Conservation (phyloP, 2,329 filamentous ascomycete genomes). For the Aspergillus sclerotialis region DNA sequence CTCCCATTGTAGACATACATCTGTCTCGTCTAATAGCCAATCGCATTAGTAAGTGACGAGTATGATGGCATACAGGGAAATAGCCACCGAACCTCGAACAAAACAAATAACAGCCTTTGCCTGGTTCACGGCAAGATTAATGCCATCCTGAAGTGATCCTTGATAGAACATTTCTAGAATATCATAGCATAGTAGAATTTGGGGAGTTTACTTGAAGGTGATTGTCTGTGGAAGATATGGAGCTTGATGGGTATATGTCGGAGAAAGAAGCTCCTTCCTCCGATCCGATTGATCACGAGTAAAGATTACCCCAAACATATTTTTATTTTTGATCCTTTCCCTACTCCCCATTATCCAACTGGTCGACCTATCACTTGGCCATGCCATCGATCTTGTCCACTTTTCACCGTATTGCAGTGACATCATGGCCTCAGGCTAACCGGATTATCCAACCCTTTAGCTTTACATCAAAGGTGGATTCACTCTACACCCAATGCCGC, state of each 20-base stretch:
- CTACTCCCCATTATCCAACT: too few species aligned
- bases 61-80: background rate
- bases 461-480: slow-evolving; percentile 18
- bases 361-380: slow-evolving; percentile 1
- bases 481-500: slow-evolving; percentile 29
- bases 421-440: slow-evolving; percentile 15
- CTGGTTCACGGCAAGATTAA: slow-evolving; percentile 65
- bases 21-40: slow-evolving; percentile 52
- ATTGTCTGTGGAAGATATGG: too few species aligned
- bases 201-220: too few species aligned
- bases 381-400: slow-evolving; percentile 25
- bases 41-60: background rate
- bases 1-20: slow-evolving; percentile 68
- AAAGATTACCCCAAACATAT: too few species aligned
- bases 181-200: background rate
- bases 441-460: slow-evolving; percentile 13
- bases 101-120: slow-evolving; percentile 79
- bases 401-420: slow-evolving; percentile 16
- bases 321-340: slow-evolving; percentile 1
- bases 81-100: slow-evolving; percentile 67
- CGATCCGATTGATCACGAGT: too few species aligned
- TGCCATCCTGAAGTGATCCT: slow-evolving; percentile 74
- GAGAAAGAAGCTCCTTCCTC: slow-evolving; percentile 12
- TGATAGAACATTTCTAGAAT: slow-evolving; percentile 86
- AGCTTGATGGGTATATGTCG: slow-evolving; percentile 11